phyloP scores from a whole-genome alignment of 2,329 filamentous ascomycete species.

The Diaporthe destruens region DNA sequence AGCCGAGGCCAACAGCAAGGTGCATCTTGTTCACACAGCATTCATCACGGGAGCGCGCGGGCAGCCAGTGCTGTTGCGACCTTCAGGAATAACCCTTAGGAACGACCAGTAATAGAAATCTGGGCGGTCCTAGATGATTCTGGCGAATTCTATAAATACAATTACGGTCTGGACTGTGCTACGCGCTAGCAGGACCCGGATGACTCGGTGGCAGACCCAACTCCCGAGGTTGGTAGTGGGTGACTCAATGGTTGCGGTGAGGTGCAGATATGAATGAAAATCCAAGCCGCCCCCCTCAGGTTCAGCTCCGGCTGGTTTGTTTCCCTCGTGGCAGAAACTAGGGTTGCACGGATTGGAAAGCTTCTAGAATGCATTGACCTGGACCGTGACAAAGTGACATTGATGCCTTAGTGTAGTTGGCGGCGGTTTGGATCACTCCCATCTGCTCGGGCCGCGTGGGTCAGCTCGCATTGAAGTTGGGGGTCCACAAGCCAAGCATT shows the following conservation, averaged over 20 bases:
- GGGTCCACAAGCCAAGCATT: conserved; percentile 26
- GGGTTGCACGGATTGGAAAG: conserved; percentile 11
- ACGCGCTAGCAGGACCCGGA: neutral
- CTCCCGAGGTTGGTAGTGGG: neutral
- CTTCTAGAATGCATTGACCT: conserved; percentile 29
- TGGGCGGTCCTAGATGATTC: neutral
- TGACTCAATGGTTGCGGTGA: neutral
- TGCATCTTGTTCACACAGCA: neutral
- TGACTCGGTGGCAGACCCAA: conserved; percentile 11
- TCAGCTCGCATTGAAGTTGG: conserved; percentile 30
- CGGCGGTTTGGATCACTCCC: conserved; percentile 6
- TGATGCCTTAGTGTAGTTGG: neutral
- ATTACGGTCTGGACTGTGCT: neutral
- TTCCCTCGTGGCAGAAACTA: neutral
- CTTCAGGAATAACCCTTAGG: neutral
- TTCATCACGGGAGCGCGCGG: too few relatives aligned
- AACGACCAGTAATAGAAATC: neutral
- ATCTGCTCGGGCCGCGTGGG: conserved; percentile 29
- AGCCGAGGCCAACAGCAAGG: neutral
- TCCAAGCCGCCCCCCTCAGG: neutral
- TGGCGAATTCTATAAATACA: neutral
- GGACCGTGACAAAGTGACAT: conserved; percentile 30
- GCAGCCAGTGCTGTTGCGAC: neutral
- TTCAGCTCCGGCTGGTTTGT: neutral
- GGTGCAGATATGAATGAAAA: neutral